Conservation (phyloP, 2,329 filamentous ascomycete species). For the Lecanicillium sp. region DNA sequence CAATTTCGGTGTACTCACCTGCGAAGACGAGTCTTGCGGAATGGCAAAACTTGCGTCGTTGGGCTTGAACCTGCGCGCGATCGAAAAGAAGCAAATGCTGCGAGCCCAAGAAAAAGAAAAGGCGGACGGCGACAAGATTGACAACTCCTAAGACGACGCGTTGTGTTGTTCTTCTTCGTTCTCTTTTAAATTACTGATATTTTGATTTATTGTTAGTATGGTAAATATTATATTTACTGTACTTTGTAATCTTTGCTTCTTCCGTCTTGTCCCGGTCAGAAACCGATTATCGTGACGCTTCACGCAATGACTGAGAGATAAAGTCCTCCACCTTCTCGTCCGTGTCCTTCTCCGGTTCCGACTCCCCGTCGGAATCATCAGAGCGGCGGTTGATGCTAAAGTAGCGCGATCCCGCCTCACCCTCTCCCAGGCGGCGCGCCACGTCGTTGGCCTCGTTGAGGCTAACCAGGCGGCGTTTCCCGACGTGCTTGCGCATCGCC, state of each 20-base stretch:
- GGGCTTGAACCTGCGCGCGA: too few species aligned
- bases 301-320: slow-evolving; percentile 18
- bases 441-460: slow-evolving; percentile 54
- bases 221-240: neutral
- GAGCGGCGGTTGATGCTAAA: slow-evolving; percentile 27
- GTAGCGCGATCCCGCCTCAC: slow-evolving; percentile 33
- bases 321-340: slow-evolving; percentile 23
- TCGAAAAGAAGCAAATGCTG: too few species aligned
- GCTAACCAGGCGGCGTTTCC: slow-evolving; percentile 45
- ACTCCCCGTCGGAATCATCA: slow-evolving; percentile 22
- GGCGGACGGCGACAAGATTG: too few species aligned
- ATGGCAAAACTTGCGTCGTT: too few species aligned
- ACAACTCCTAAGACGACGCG: too few species aligned
- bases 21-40: too few species aligned
- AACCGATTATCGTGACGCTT: slow-evolving; percentile 19
- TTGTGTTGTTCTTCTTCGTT: too few species aligned
- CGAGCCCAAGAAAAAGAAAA: too few species aligned
- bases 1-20: too few species aligned
- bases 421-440: slow-evolving; percentile 49
- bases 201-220: slow-evolving; percentile 4
- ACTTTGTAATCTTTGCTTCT: slow-evolving; percentile 5
- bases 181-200: too few species aligned
- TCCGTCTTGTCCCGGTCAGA: slow-evolving; percentile 16
- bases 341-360: slow-evolving; percentile 21
- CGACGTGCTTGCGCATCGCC: slow-evolving; percentile 25